Evolutionary conservation across 2,329 filamentous ascomycete genomes (phyloP).

Genomic region (Penicillium sp.): DNA sequence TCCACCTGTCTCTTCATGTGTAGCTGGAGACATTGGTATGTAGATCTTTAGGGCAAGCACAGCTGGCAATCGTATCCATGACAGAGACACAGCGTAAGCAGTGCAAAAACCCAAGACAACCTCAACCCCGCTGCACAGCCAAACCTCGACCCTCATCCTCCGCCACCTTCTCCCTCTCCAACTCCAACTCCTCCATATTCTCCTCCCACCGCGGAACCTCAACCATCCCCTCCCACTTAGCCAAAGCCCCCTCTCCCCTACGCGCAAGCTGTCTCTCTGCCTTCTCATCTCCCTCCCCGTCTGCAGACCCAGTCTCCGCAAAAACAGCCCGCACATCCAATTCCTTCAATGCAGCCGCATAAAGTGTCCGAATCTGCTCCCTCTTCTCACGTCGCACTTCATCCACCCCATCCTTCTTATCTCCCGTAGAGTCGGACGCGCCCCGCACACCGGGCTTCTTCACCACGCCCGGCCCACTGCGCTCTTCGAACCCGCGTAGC

Average conservation of each 20-base stretch:
- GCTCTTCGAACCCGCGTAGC: constrained; percentile 35
- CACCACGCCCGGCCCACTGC: constrained; percentile 24
- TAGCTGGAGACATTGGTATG: background rate
- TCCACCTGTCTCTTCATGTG: background rate
- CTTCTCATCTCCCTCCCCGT: constrained; percentile 19
- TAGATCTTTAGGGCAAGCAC: background rate
- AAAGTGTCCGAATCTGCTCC: constrained; percentile 33
- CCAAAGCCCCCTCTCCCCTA: constrained; percentile 32
- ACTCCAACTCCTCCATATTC: constrained; percentile 38
- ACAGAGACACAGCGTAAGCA: background rate
- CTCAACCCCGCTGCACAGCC: constrained; percentile 24
- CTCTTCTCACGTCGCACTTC: constrained; percentile 38
- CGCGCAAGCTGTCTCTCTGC: constrained; percentile 29
- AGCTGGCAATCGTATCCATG: background rate
- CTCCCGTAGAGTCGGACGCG: background rate
- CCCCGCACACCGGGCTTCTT: constrained; percentile 26
- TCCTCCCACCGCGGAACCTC: constrained; percentile 38
- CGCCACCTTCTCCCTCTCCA: constrained; percentile 24
- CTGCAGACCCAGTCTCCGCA: constrained; percentile 38
- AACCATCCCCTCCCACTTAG: constrained; percentile 33
- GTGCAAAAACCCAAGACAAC: constrained; percentile 2
- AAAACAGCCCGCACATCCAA: constrained; percentile 63
- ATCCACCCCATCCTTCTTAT: background rate
- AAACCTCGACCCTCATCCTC: constrained; percentile 8
- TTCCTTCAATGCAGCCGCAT: constrained; percentile 52